Conservation (phyloP, 2,329 filamentous ascomycete species). For the Calycina herbarum region DNA sequence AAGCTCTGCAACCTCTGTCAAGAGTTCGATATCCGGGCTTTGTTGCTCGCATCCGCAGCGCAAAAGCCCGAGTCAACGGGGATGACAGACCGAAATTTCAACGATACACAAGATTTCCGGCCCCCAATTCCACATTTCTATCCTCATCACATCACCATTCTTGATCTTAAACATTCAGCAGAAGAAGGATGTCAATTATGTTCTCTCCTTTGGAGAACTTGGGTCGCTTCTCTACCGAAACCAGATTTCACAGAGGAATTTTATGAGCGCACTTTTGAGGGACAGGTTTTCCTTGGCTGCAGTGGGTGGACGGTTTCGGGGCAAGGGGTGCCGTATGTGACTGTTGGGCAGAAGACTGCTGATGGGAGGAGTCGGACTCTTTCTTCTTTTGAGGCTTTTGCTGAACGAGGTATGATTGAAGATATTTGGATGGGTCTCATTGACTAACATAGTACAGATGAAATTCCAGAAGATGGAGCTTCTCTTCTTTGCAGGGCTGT, state of each 20-base stretch:
- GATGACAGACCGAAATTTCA: constrained; percentile 15
- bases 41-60: constrained; percentile 19
- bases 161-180: constrained; percentile 16
- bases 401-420: constrained; percentile 20
- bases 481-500: constrained; percentile 21
- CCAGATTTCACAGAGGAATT: constrained; percentile 21
- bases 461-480: constrained; percentile 16
- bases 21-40: constrained; percentile 21
- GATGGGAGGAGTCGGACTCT: constrained; percentile 16
- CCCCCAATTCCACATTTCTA: constrained; percentile 21
- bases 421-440: not conserved
- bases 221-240: constrained; percentile 18
- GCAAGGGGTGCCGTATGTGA: constrained; percentile 25
- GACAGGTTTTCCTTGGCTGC: constrained; percentile 22
- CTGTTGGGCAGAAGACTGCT: constrained; percentile 15
- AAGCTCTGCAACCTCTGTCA: constrained; percentile 18
- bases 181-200: constrained; percentile 21
- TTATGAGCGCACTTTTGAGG: constrained; percentile 18
- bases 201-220: constrained; percentile 21
- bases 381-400: constrained; percentile 24
- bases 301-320: constrained; percentile 23
- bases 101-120: constrained; percentile 21
- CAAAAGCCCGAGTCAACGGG: constrained; percentile 16
- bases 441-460: constrained; percentile 4
- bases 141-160: constrained; percentile 14